Evolutionary conservation across 345 rosid species (phyloP), one percentile per base, ranked within the genome.

Genomic region (Citrus australasica): DNA sequence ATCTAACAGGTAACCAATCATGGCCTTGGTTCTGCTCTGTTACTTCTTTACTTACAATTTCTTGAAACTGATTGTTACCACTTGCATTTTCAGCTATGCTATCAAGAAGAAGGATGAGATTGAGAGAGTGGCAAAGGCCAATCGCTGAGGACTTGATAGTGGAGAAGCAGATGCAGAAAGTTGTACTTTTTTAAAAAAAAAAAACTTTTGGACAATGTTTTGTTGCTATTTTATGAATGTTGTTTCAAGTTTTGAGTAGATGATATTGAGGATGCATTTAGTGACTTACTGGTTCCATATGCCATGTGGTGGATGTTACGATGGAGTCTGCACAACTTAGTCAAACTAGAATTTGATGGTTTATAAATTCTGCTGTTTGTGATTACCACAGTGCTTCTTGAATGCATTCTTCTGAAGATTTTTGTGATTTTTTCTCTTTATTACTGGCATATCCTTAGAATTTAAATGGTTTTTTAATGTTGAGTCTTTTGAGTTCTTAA

Each of bases 71-170:
- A 64, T 51, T 58, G 11, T 77, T 0, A 21, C 2, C 40, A 2
- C 8, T 63, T 78, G 7, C 3, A 3, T 37, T 42, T 74, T 32
- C 84, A 88, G 90, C 82, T 95, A 95, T 80, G 99, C 99, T 22
- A 95, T 95, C 70, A 95, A 95, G 92, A 95, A 95, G 88, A 95
- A 95, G 79, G 98, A 95, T 76, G 99, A 93, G 83, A 90, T 95
- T 27, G 99, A 95, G 79, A 89, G 99, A 88, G 99, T 95, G 85
- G 99, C 99, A 1, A 95, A 95, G 89, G 99, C 98, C 37, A 95
- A 95, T 67, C 99, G 99, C 88, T 95, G 76, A 92, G 83, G 80
- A n/a, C 16, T 24, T 78, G 68, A 17, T 53, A 46, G 67, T 17
- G 22, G 35, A 16, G 51, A 69, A 27, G 56, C 30, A 42, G 63